A percentile compares a stretch with the other conserved stretches of the same genome.
Evolutionary conservation across 2,329 filamentous ascomycete species (phyloP).

Genomic region (Paecilomyces variotii): DNA sequence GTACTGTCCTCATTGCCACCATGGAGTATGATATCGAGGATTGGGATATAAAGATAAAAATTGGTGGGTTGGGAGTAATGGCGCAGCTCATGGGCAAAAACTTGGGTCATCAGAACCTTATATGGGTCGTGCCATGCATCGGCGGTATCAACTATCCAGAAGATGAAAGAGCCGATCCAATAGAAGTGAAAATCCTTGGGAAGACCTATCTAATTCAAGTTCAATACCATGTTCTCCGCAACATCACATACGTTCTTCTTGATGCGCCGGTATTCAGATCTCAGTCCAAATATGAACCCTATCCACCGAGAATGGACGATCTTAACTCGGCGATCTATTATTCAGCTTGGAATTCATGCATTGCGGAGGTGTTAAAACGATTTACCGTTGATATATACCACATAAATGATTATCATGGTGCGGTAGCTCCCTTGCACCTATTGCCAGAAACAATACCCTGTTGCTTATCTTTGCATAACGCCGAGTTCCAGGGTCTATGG

Average conservation of each 20-base stretch:
- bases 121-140: conserved; percentile 51
- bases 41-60: conserved; percentile 59
- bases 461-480: conserved; percentile 55
- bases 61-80: conserved; percentile 59
- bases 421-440: conserved; percentile 52
- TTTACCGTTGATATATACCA: conserved; percentile 53
- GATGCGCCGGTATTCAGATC: conserved; percentile 55
- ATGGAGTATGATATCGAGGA: conserved; percentile 62
- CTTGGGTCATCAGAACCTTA: conserved; percentile 51
- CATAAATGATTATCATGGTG: conserved; percentile 55
- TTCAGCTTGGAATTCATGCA: conserved; percentile 58
- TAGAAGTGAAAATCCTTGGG: conserved; percentile 50
- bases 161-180: conserved; percentile 48
- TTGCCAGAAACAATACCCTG: conserved; percentile 50
- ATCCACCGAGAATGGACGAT: conserved; percentile 57
- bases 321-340: conserved; percentile 56
- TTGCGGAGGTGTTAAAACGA: conserved; percentile 50
- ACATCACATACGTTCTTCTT: conserved; percentile 57
- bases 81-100: conserved; percentile 56
- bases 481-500: conserved; percentile 58
- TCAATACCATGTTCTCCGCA: conserved; percentile 50
- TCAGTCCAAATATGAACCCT: conserved; percentile 52
- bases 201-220: conserved; percentile 50
- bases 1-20: conserved; percentile 54
- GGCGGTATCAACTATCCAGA: conserved; percentile 53